Base-by-base conservation (phyloP, 2,329 filamentous ascomycete genomes). In the Neonectria sp. region DNA sequence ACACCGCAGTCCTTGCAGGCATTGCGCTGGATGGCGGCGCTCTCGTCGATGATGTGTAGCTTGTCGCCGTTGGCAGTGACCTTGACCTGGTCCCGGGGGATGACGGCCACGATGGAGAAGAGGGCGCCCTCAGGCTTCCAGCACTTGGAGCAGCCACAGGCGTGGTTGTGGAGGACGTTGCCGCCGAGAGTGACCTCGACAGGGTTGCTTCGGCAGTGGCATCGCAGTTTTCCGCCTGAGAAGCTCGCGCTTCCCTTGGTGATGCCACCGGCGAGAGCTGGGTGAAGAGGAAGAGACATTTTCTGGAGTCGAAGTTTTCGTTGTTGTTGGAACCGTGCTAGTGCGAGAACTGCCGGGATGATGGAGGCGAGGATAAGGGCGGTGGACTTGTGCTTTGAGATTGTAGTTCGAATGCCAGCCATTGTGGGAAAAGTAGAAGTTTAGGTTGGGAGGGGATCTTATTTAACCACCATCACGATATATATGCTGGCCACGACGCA, bases 71-170 rank as follows among this genome's bases (percentile, higher is more conserved):
- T 88, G 73, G 88, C 86, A 0, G 88, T 88, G 21, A 92, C 87
- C 24, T 76, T 74, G 55, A 92, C 68, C 58, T 88, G 83, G 58
- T 87, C 85, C 8, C 79, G 77, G 6, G 91, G 86, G 3, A 92
- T 80, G 60, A 92, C 90, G 65, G 82, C 90, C 55, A 93, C 85
- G 71, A 92, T 75, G 67, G 88, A 88, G 84, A 93, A 92, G 68
- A 92, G 85, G 0, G 89, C 84, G 33, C 88, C 88, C 2, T 79
- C 65, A 6, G 91, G 91, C 79, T 92, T 93, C 90, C 90, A 93
- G 86, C 91, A 92, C 79, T 92, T 91, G 61, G 89, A 91, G 81
- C 91, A 92, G 69, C 90, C 90, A 80, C 91, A 92, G 62, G 89
- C 90, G 80, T 93, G 91, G 83, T 93, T 92, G 83, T 92, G 90